Conservation (phyloP, 768 basidiomycete genomes). For the Tephrocybe sp. region DNA sequence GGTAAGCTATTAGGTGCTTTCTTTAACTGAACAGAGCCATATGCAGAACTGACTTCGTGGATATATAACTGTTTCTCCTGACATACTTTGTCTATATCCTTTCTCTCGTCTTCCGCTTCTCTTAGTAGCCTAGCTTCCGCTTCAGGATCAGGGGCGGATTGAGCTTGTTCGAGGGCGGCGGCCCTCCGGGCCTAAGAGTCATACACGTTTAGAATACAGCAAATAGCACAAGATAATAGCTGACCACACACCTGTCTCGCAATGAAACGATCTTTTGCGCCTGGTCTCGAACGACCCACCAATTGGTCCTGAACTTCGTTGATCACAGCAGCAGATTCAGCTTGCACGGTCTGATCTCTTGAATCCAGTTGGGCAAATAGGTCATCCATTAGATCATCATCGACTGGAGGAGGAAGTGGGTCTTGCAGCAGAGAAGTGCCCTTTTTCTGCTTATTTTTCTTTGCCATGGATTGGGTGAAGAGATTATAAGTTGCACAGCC, state of each 20-base stretch:
- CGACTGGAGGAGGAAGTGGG: constrained; percentile 35
- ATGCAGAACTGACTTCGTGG: constrained; percentile 54
- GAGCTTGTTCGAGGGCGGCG: constrained; percentile 56
- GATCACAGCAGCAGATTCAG: constrained; percentile 48
- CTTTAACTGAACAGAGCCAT: too few relatives aligned
- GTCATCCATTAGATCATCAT: constrained; percentile 70
- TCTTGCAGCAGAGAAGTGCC: constrained; percentile 28
- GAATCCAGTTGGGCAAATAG: constrained; percentile 77
- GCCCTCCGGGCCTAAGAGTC: constrained; percentile 66
- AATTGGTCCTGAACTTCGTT: constrained; percentile 46
- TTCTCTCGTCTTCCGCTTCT: constrained; percentile 69
- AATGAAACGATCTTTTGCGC: constrained; percentile 62
- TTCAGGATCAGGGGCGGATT: constrained; percentile 54
- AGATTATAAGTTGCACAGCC: constrained; percentile 13
- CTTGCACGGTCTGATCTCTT: constrained; percentile 48
- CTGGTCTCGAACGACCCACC: constrained; percentile 45
- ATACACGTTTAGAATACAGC: background rate
- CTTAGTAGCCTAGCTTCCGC: constrained; percentile 57
- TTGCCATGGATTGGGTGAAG: constrained; percentile 41
- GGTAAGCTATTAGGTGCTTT: background rate
- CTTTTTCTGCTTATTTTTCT: constrained; percentile 60
- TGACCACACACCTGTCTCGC: constrained; percentile 61
- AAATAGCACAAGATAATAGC: background rate
- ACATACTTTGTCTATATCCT: constrained; percentile 62
- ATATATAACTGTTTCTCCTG: constrained; percentile 65